These are phyloP conservation scores for Maudiozyma turicensis DNA, from an alignment of 805 yeast genomes.

Conservation along the genomic window DNA sequence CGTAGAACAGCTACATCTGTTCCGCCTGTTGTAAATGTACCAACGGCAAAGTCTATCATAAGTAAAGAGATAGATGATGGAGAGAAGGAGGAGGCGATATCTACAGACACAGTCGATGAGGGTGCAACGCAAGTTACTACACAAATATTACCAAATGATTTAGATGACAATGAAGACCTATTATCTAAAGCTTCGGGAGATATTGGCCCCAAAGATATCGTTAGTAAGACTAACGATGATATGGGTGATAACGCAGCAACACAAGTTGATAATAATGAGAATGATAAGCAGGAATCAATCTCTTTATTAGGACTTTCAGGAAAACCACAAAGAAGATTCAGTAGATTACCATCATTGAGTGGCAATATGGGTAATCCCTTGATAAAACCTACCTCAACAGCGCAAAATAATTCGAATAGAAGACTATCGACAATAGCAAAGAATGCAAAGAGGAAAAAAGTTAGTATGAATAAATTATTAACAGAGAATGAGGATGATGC, in stretches of 20 bases:
- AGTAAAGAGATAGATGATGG: not conserved
- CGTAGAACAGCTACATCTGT: conserved; percentile 30
- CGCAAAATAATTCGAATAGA: conserved; percentile 2
- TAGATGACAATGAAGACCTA: not conserved
- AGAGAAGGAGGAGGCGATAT: not conserved
- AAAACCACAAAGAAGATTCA: conserved; percentile 14
- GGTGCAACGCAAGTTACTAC: not conserved
- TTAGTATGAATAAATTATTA: conserved; percentile 3
- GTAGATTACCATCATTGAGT: conserved; percentile 34
- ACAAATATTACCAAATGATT: conserved; percentile 4
- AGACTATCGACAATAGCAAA: conserved; percentile 20
- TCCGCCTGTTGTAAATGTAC: conserved; percentile 1
- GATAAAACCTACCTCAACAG: conserved; percentile 15
- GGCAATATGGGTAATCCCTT: conserved; percentile 27
- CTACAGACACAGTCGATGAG: not conserved
- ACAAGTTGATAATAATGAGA: conserved; percentile 9
- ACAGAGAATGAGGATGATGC: conserved; percentile 23
- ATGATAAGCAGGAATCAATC: conserved; percentile 2
- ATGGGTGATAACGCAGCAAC: not conserved
- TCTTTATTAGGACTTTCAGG: not conserved
- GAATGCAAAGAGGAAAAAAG: conserved; percentile 11
- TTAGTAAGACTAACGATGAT: too few species aligned
- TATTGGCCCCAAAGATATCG: not conserved
- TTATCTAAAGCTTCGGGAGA: not conserved
- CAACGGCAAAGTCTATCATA: conserved; percentile 12